These are phyloP conservation scores for Extremus antarcticus DNA, from an alignment of 495 filamentous ascomycete genomes.

Conservation along the genomic window DNA sequence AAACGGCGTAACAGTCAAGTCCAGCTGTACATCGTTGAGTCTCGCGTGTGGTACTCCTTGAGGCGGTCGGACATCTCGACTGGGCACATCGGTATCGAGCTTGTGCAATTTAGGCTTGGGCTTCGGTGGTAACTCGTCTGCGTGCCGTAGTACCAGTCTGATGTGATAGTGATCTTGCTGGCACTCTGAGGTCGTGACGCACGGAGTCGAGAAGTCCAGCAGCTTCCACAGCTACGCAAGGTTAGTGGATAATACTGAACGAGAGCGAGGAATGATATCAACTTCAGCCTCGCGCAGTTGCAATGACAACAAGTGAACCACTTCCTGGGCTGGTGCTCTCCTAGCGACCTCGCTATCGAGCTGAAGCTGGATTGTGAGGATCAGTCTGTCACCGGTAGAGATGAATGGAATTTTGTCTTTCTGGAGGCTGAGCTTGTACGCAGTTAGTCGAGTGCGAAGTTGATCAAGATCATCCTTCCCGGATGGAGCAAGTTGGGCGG, in stretches of 20 bases:
- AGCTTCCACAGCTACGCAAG: neutral
- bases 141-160: neutral
- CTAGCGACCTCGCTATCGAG: constrained; percentile 6
- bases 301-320: constrained; percentile 11
- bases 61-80: constrained; percentile 6
- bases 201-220: neutral
- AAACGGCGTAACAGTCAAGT: neutral
- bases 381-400: constrained; percentile 19
- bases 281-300: constrained; percentile 21
- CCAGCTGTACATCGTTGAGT: neutral
- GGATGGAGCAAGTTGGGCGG: constrained; percentile 11
- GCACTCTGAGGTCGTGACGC: neutral
- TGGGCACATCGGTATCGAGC: constrained; percentile 4
- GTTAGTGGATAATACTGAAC: neutral
- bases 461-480: constrained; percentile 7
- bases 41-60: neutral
- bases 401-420: constrained; percentile 16
- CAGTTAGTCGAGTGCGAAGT: neutral
- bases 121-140: neutral
- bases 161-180: neutral
- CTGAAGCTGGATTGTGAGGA: constrained; percentile 18
- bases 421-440: neutral
- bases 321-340: neutral
- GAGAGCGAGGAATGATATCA: neutral
- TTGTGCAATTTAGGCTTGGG: constrained; percentile 5